These are phyloP conservation scores for Pistacia atlantica DNA, from an alignment of 345 rosid species.

Conservation along the genomic window DNA sequence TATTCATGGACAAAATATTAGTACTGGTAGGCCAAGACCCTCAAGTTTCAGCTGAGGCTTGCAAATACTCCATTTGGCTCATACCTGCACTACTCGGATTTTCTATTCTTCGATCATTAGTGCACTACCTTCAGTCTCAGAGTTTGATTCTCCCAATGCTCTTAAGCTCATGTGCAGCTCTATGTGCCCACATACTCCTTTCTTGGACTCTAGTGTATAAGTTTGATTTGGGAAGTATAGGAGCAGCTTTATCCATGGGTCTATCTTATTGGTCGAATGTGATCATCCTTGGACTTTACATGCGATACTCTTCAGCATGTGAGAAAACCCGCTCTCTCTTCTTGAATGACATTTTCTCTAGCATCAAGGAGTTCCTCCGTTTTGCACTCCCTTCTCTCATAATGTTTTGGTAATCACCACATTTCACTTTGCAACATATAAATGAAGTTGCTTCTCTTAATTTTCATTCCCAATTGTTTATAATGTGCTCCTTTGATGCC, in stretches of 20 bases:
- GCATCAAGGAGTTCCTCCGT: constrained; percentile 32
- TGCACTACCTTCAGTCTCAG: constrained; percentile 49
- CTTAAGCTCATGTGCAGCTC: constrained; percentile 33
- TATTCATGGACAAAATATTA: constrained; percentile 47
- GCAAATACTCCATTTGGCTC: constrained; percentile 43
- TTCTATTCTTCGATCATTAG: constrained; percentile 40
- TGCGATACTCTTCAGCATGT: constrained; percentile 32
- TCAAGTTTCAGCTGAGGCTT: constrained; percentile 39
- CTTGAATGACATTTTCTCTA: not conserved
- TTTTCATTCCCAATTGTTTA: not conserved
- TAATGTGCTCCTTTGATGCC: not conserved
- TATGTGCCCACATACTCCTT: constrained; percentile 44
- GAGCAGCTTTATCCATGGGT: constrained; percentile 48
- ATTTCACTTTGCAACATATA: not conserved
- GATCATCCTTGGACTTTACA: constrained; percentile 37
- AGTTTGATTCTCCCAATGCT: constrained; percentile 46
- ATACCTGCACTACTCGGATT: constrained; percentile 47
- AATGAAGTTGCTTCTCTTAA: too few species aligned
- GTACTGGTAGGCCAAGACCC: constrained; percentile 43
- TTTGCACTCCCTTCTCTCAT: constrained; percentile 52
- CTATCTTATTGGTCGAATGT: constrained; percentile 41
- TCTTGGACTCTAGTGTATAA: constrained; percentile 52
- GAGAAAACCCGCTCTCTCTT: constrained; percentile 5
- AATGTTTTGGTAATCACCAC: constrained; percentile 54
- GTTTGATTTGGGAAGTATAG: constrained; percentile 26